Conservation (phyloP, 768 basidiomycete genomes). For the Suillus hirtellus region DNA sequence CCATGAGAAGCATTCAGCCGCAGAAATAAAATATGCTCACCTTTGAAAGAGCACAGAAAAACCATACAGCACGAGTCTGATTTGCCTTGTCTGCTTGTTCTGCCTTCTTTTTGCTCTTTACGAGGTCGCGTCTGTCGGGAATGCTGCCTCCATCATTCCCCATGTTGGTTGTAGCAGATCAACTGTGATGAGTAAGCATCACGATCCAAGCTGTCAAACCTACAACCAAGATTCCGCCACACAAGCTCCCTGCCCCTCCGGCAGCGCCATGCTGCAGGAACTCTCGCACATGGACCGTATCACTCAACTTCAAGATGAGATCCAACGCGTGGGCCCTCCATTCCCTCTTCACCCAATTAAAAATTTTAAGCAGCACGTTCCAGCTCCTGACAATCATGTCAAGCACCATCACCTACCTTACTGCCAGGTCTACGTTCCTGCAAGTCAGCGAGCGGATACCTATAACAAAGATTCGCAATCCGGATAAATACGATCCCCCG, state of each 20-base stretch:
- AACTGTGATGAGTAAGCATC: conserved; percentile 6
- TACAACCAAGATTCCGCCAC: background rate
- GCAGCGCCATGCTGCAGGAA: conserved; percentile 89
- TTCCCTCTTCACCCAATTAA: background rate
- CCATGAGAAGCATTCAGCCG: conserved; percentile 7
- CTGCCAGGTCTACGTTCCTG: conserved; percentile 69
- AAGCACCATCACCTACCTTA: conserved; percentile 77
- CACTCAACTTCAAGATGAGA: conserved; percentile 93
- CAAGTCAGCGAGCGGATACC: conserved; percentile 81
- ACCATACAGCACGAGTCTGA: conserved; percentile 84
- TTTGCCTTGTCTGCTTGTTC: conserved; percentile 92
- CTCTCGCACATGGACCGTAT: conserved; percentile 94
- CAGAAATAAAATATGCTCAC: conserved; percentile 39
- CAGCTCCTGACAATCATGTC: conserved; percentile 90
- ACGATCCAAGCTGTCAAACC: background rate
- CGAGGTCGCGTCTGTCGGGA: conserved; percentile 79
- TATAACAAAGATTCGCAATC: conserved; percentile 76
- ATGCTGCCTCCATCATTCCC: conserved; percentile 91
- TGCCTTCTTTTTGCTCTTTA: conserved; percentile 72
- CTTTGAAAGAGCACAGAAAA: conserved; percentile 95
- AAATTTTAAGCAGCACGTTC: background rate
- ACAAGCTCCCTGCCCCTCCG: conserved; percentile 10
- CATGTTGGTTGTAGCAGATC: conserved; percentile 43
- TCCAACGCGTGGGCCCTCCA: conserved; percentile 66
- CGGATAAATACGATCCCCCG: conserved; percentile 69